Conservation (phyloP, 2,329 filamentous ascomycete genomes). For the Catunica adiposa region DNA sequence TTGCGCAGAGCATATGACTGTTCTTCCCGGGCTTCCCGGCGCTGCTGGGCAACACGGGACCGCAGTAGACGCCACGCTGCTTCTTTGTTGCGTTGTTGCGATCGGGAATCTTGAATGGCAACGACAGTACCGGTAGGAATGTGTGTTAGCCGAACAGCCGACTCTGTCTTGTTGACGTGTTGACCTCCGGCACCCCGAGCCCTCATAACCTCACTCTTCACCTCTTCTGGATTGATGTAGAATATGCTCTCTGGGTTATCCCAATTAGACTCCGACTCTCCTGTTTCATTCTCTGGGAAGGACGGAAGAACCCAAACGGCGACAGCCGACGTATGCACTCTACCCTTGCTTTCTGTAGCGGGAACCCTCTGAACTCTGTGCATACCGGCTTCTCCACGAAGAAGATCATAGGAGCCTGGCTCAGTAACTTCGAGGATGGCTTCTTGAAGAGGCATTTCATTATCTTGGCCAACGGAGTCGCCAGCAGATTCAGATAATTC, state of each 20-base stretch:
- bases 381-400: constrained; percentile 82
- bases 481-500: constrained; percentile 52
- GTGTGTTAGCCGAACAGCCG: constrained; percentile 83
- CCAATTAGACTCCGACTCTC: constrained; percentile 39
- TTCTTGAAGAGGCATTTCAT: constrained; percentile 61
- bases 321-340: constrained; percentile 84
- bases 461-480: constrained; percentile 33
- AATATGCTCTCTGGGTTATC: constrained; percentile 83
- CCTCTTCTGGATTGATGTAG: constrained; percentile 71
- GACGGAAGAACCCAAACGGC: constrained; percentile 84
- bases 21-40: constrained; percentile 70
- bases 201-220: constrained; percentile 75
- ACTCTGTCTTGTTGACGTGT: constrained; percentile 97
- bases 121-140: constrained; percentile 73
- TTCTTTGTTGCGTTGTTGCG: constrained; percentile 76
- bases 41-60: constrained; percentile 61
- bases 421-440: constrained; percentile 71
- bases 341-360: constrained; percentile 74
- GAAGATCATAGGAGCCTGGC: constrained; percentile 59
- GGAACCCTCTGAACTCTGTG: constrained; percentile 91
- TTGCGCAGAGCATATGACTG: constrained; percentile 58
- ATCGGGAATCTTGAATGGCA: constrained; percentile 81
- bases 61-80: constrained; percentile 75
- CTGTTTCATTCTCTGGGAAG: constrained; percentile 42
- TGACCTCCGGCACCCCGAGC: constrained; percentile 86